phyloP scores from a whole-genome alignment of 2,329 filamentous ascomycete species.

The Trichoderma pleuroti region DNA sequence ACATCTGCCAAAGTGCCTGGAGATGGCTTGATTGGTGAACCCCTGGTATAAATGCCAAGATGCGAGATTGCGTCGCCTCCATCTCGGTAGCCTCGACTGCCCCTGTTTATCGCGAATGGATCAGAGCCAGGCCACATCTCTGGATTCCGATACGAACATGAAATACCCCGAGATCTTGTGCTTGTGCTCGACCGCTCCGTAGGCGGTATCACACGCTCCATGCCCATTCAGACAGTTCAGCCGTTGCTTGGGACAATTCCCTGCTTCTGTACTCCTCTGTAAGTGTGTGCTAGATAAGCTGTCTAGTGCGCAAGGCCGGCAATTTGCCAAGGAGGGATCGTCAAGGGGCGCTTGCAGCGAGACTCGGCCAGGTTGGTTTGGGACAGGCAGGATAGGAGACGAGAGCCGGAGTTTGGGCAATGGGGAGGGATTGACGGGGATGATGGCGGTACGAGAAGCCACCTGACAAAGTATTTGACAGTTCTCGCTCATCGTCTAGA shows the following conservation, averaged over 20 bases:
- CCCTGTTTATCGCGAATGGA: background rate
- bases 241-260: background rate
- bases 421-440: background rate
- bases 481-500: background rate
- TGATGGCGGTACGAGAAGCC: background rate
- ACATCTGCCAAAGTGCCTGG: background rate
- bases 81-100: background rate
- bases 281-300: background rate
- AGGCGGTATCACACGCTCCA: background rate
- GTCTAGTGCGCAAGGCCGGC: background rate
- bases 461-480: background rate
- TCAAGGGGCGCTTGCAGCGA: background rate
- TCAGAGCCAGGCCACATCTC: background rate
- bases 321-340: background rate
- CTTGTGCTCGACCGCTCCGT: background rate
- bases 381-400: background rate
- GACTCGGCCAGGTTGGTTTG: background rate
- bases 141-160: background rate
- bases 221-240: background rate
- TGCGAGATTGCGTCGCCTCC: background rate
- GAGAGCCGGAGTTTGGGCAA: background rate
- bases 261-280: background rate
- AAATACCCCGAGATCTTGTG: background rate
- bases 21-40: background rate
- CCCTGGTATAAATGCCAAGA: background rate